phyloP scores from a whole-genome alignment of 306 rosid genomes.

The Sesbania bispinosa region DNA sequence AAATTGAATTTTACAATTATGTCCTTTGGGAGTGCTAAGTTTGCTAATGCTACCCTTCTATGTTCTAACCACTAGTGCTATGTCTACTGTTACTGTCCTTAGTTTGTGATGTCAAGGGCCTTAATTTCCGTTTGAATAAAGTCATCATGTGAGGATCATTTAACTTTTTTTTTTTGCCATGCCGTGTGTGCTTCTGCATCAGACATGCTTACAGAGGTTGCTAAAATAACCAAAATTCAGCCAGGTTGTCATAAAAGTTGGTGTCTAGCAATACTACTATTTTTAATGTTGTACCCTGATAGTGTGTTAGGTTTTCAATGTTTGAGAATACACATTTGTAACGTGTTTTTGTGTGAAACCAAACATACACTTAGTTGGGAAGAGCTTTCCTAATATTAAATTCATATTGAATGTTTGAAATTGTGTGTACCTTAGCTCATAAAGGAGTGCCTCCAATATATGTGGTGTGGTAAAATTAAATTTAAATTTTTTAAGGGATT shows the following conservation, averaged over 20 bases:
- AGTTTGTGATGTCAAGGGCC: not conserved
- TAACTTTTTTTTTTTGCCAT: too few relatives aligned
- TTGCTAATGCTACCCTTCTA: not conserved
- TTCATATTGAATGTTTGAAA: too few relatives aligned
- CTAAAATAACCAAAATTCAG: not conserved
- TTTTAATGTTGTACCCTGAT: too few relatives aligned
- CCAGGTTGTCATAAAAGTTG: not conserved
- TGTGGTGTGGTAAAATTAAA: not conserved
- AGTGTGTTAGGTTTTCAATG: too few relatives aligned
- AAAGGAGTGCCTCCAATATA: not conserved
- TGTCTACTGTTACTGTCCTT: not conserved
- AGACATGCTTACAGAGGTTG: not conserved
- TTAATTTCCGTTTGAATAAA: not conserved
- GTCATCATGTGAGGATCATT: not conserved
- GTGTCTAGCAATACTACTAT: too few relatives aligned
- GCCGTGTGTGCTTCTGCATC: not conserved
- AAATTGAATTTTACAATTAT: not conserved
- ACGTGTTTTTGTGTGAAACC: too few relatives aligned
- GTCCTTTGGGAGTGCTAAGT: not conserved
- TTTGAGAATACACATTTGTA: too few relatives aligned
- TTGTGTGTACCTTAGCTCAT: not conserved
- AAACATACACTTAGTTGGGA: too few relatives aligned
- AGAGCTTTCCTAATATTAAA: too few relatives aligned
- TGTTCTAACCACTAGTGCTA: not conserved
- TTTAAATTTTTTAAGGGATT: not conserved